phyloP scores from a whole-genome alignment of 2,329 filamentous ascomycete species.

The Ophiostoma tasmaniense region DNA sequence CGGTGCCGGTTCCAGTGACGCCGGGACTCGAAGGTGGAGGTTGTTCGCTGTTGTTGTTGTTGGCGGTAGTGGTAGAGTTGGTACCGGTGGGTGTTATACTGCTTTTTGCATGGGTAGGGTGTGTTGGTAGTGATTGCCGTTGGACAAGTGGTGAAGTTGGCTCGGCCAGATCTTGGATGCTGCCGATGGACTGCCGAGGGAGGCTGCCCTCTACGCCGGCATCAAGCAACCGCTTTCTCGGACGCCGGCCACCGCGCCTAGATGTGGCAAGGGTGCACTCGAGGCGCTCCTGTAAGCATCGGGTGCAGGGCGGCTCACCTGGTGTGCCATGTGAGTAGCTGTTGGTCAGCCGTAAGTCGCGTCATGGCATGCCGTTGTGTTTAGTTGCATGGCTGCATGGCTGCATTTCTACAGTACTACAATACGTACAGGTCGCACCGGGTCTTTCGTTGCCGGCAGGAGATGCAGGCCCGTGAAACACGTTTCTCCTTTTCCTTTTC shows the following conservation, averaged over 20 bases:
- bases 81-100: not conserved
- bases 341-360: not conserved
- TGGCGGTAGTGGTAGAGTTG: not conserved
- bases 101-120: not conserved
- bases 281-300: slow-evolving; percentile 31
- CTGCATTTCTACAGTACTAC: not conserved
- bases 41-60: not conserved
- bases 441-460: slow-evolving; percentile 16
- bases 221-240: slow-evolving; percentile 15
- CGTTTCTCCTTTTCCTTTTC: slow-evolving; percentile 12
- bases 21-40: not conserved
- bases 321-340: slow-evolving; percentile 28
- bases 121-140: not conserved
- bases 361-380: not conserved
- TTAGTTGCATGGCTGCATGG: not conserved
- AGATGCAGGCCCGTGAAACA: slow-evolving; percentile 14
- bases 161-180: not conserved
- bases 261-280: slow-evolving; percentile 36
- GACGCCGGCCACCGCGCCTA: slow-evolving; percentile 31
- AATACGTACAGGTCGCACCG: slow-evolving; percentile 14
- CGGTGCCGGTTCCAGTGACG: not conserved
- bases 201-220: not conserved
- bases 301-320: slow-evolving; percentile 28
- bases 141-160: not conserved
- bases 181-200: not conserved